Evolutionary conservation across 73 alveolate species (phyloP).

Genomic region (Tetrahymena malaccensis): DNA sequence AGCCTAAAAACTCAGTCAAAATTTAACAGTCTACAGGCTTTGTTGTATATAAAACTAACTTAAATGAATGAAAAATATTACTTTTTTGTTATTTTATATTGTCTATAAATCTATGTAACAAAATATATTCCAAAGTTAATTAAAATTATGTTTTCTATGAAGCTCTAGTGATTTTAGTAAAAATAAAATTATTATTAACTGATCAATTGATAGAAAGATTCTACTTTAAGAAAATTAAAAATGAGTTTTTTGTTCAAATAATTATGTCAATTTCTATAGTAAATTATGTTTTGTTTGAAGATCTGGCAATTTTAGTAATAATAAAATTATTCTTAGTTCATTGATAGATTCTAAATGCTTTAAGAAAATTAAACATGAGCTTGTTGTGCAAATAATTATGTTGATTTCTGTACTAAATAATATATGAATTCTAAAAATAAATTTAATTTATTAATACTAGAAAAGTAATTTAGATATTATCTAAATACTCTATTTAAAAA

Average conservation of each 20-base stretch:
- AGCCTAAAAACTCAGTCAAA: background rate
- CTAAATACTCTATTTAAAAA: background rate
- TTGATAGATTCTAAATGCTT: background rate
- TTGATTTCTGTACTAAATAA: too few relatives aligned
- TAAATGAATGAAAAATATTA: background rate
- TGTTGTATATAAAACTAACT: background rate
- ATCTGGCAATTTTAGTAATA: too few relatives aligned
- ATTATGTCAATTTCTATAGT: background rate
- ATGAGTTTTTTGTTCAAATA: too few relatives aligned
- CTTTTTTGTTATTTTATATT: background rate
- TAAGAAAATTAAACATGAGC: background rate
- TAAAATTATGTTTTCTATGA: too few relatives aligned
- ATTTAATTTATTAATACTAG: background rate
- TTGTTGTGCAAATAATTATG: background rate
- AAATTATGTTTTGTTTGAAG: too few relatives aligned
- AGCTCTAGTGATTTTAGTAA: too few relatives aligned
- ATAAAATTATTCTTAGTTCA: too few relatives aligned
- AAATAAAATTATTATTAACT: too few relatives aligned
- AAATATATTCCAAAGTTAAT: too few relatives aligned
- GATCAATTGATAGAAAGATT: too few relatives aligned
- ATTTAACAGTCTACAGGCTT: background rate
- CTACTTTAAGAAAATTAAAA: too few relatives aligned
- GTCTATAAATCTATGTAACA: background rate
- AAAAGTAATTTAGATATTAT: background rate
- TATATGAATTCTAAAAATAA: background rate